Evolutionary conservation across 129 eudicot species (phyloP), one percentile per base, ranked within the genome.

Genomic region (Chrysanthemum makinoi): DNA sequence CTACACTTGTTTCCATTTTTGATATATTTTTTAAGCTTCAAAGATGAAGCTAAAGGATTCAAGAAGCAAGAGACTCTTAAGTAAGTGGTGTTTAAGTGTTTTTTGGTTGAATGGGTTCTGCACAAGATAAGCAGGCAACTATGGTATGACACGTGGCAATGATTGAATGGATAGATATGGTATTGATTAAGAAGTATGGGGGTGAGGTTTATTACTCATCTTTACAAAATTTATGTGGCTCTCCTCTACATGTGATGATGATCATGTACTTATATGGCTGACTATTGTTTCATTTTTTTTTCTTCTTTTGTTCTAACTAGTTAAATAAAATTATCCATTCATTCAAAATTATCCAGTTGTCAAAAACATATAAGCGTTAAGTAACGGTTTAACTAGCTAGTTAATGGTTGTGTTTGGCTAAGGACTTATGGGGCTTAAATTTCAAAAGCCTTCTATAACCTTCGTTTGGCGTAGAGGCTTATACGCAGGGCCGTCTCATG

Each of bases 1-100:
- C 83, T 24, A 94, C 86, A 15, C 90, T 75, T 50, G 93, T 86
- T 84, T 89, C 96, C 98, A 93, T 92, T 74, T 62, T 75, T 53
- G 48, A 58, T 26, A 6, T 28, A 67, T 2, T 52, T 2, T 47
- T 74, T 52, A 6, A 59, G 75, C 80, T 56, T 74, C 62, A 64
- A 69, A 79, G 80, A 28, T 19, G 67, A 65, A 62, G 67, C 17
- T 53, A 53, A 64, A 78, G 46, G 7, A 59, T 65, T 39, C 46
- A 51, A 49, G 61, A 22, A 65, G 66, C 2, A 9, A 33, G 64
- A 53, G 30, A 48, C 30, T 20, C 5, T 73, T 62, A 51, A 73
- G 74, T 70, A 56, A 24, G 22, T 46, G 75, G 74, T 33, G 61
- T 46, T 65, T 17, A 49, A 13, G 65, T 54, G 68, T 35, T 56